Base-by-base conservation (phyloP, 345 rosid genomes). In the Boechera stricta region DNA sequence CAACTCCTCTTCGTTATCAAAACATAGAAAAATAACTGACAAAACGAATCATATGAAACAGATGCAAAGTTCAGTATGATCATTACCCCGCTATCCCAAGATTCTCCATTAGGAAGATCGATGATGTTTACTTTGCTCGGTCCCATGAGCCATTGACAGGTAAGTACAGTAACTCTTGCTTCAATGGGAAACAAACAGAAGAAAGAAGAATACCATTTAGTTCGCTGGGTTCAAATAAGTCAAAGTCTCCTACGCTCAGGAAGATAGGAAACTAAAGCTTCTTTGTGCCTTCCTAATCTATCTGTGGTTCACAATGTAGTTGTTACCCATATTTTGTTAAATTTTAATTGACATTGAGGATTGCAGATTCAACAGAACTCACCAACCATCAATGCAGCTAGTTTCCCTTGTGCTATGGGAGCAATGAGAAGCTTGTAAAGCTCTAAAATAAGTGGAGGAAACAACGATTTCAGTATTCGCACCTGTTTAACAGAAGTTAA, bases 141-240 rank as follows among this genome's bases (percentile, higher is more conserved):
- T 26, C 98, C 98, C 97, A 92, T 92, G 1, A 94, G 93, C 98
- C 98, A 94, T 74, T 89, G 97, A 82, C 98, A 94, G 38, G 97
- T 94, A 77, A 91, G 35, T 21, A 79, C 89, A 32, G 97, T 92
- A 76, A 87, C 97, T 79, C 97, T 90, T 26, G 98, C 97, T 94
- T 77, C 76, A 69, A 26, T 56, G 33, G 16, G 49, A 54, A 29
- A 49, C 31, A 76, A 16, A 31, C 36, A 48, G 5, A 57, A 32
- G 21, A 51, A 24, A 42, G 12, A 54, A 54, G 7, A 72, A 54
- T 16, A 48, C 29, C 36, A 0, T 38, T 67, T 5, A 68, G 67
- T 6, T 39, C 10, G 41, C 1, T 76, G 13, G 5, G 32, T 39
- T 69, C 55, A 69, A 38, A 26, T 4, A 13, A 33, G 26, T 38